Base-by-base conservation (phyloP, 2,329 filamentous ascomycete species). In the Balansia obtecta region DNA sequence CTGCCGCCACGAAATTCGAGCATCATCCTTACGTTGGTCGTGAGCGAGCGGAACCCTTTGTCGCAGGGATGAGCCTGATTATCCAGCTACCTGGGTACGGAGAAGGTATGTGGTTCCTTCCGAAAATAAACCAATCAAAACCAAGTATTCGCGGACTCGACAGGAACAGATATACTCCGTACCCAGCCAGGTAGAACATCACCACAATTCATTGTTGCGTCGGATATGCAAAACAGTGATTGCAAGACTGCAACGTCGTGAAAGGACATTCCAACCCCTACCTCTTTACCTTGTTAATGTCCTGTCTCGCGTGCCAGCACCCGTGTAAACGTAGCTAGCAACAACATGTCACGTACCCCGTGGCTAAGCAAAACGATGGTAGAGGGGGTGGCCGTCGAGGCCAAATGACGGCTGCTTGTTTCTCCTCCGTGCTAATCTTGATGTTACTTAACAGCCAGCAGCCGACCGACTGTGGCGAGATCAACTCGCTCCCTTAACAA, bases 281-380 rank as follows among this genome's bases (percentile, higher is more conserved):
- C 20, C 20, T 22, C 20, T 4, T 37, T 4, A 15, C 7, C 27
- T 27, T 37, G 34, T 37, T 37, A 27, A 27, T 37, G 9, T 12
- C 34, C 34, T 15, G 34, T 37, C 15, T 27, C 27, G 27, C 27
- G 27, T 12, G 11, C 15, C 34, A 6, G 34, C 34, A 9, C 44
- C 30, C 9, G 34, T 46, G 30, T n/a, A 11, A 30, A 15, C 13
- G 32, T 46, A 33, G 30, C 27, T 37, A 30, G 18, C 18, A 22
- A 10, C 32, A 20, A 10, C 32, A 20, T 27, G 27, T 27, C 32
- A 20, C 8, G 27, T 27, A 27, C 27, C 8, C 27, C 18, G 37
- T 53, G 50, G 45, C 48, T 46, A 50, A 48, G 51, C 48, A 37
- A 40, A 50, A 47, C 48, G 51, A 48, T 53, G 48, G 51, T 39